Evolutionary conservation across 2,329 filamentous ascomycete species (phyloP).

Genomic region (Exserohilum turcica): DNA sequence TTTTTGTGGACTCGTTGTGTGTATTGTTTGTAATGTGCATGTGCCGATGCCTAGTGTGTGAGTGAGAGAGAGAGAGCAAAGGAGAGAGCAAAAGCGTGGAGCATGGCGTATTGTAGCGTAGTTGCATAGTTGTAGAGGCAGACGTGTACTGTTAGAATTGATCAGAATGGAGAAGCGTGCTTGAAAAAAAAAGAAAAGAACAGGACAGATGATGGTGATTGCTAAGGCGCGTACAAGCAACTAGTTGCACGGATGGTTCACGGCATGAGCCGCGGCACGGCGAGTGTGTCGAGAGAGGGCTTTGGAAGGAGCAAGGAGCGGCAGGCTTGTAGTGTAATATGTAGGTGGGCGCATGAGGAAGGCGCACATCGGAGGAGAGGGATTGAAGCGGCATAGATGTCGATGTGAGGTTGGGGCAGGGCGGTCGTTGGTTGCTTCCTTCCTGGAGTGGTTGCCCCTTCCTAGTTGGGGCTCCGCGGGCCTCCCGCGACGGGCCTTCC

Average conservation of each 20-base stretch:
- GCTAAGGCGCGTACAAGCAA: not conserved
- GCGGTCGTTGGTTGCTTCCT: no score
- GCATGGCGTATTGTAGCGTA: constrained; percentile 7
- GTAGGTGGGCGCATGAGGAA: not conserved
- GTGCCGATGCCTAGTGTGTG: constrained; percentile 13
- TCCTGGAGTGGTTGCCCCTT: not conserved
- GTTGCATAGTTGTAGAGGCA: constrained; percentile 15
- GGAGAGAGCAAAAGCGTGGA: not conserved
- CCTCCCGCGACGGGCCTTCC: constrained; percentile 8
- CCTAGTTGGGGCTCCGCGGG: not conserved
- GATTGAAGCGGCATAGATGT: not conserved
- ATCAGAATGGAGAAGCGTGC: constrained; percentile 9
- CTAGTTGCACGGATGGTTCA: not conserved
- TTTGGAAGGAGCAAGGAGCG: no score
- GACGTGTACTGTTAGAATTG: constrained; percentile 16
- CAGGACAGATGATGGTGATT: not conserved
- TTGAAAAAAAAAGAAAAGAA: not conserved
- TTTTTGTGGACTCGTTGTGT: constrained; percentile 1
- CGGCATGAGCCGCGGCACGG: not conserved
- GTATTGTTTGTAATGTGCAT: constrained; percentile 9
- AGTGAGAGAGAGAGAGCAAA: constrained; percentile 16
- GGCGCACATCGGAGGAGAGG: not conserved
- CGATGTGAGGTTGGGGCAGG: no score
- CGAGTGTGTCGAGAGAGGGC: not conserved
- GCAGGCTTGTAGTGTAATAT: not conserved